Evolutionary conservation across 2,329 filamentous ascomycete species (phyloP).

Genomic region (Claviceps pusilla): DNA sequence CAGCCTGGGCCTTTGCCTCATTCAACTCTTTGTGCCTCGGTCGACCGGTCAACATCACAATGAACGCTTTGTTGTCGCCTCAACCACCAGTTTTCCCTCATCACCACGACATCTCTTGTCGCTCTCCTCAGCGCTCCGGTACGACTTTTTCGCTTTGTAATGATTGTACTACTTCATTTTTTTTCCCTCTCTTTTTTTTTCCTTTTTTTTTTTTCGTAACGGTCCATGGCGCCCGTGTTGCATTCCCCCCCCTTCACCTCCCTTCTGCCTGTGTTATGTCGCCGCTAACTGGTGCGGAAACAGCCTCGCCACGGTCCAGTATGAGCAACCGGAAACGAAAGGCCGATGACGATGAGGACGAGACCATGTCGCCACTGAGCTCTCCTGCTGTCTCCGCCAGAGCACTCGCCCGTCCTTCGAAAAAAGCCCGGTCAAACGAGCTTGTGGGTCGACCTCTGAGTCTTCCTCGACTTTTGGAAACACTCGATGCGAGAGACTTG

Average conservation of each 20-base stretch:
- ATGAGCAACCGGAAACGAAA: slow-evolving; percentile 65
- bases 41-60: slow-evolving; percentile 19
- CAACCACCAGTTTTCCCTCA: slow-evolving; percentile 45
- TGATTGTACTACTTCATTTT: background rate
- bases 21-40: background rate
- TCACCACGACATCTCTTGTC: slow-evolving; percentile 39
- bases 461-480: slow-evolving; percentile 72
- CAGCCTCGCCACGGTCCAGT: slow-evolving; percentile 32
- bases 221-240: too few species aligned
- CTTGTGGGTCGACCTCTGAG: slow-evolving; percentile 41
- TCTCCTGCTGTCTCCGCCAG: slow-evolving; percentile 64
- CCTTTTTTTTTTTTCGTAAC: too few species aligned
- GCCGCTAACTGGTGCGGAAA: background rate
- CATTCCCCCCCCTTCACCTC: background rate
- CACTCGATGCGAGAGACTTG: slow-evolving; percentile 71
- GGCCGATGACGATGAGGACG: slow-evolving; percentile 63
- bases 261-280: background rate
- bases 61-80: slow-evolving; percentile 49
- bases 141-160: slow-evolving; percentile 17
- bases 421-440: slow-evolving; percentile 50
- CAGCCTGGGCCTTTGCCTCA: background rate
- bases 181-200: too few species aligned
- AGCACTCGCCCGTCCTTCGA: slow-evolving; percentile 50
- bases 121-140: slow-evolving; percentile 41
- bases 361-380: slow-evolving; percentile 74